Conservation (phyloP, 495 filamentous ascomycete genomes). For the Aspergillus sclerotioniger region DNA sequence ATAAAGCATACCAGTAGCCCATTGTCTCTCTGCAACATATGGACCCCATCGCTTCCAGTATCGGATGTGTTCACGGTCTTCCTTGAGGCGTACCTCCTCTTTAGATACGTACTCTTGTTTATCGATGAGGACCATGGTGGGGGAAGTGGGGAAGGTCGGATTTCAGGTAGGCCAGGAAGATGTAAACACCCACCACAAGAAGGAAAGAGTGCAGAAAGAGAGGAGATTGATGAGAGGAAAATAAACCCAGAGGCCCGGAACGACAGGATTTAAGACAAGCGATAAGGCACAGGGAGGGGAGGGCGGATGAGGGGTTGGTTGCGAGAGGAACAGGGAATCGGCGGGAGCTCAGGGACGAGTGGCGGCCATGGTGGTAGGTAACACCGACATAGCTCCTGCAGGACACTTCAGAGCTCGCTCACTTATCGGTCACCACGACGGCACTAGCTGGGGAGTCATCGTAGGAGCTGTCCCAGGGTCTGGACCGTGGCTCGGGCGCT, state of each 20-base stretch:
- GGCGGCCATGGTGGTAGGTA: neutral
- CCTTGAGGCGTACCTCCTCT: constrained; percentile 84
- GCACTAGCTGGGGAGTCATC: no score
- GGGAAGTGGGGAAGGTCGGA: constrained; percentile 6
- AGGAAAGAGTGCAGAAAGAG: constrained; percentile 8
- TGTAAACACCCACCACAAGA: neutral
- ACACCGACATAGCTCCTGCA: neutral
- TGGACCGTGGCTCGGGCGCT: constrained; percentile 14
- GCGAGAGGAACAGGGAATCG: neutral
- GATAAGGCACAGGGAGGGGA: neutral
- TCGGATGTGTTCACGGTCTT: constrained; percentile 72
- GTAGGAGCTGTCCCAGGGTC: neutral
- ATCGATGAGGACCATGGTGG: constrained; percentile 81
- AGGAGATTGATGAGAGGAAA: constrained; percentile 2
- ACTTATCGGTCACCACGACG: neutral
- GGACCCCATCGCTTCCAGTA: constrained; percentile 97
- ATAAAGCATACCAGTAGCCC: constrained; percentile 70
- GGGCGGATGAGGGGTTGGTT: neutral
- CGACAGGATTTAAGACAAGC: neutral
- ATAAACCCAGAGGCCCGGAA: constrained; percentile 1
- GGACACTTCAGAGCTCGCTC: neutral
- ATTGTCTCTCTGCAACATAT: constrained; percentile 67
- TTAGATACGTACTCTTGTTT: constrained; percentile 76
- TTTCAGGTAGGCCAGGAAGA: constrained; percentile 3
- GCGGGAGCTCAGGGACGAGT: neutral